phyloP scores from a whole-genome alignment of 1,139 yeast genomes.

The Scheffersomyces illinoinensis region DNA sequence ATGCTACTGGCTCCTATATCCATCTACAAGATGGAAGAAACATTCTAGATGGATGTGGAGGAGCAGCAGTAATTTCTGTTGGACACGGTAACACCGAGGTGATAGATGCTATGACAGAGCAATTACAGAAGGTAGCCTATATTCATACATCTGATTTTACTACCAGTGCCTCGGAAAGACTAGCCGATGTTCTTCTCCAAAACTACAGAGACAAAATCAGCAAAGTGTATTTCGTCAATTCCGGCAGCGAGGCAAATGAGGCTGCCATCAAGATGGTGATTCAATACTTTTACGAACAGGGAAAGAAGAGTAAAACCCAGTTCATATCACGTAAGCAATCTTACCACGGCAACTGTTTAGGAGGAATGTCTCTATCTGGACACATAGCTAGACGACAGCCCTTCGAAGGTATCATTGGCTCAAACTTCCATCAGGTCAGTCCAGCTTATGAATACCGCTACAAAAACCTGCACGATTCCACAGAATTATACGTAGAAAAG shows the following conservation, averaged over 20 bases:
- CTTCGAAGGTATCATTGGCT: slow-evolving; percentile 12
- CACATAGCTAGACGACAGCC: slow-evolving; percentile 13
- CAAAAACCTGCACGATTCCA: slow-evolving; percentile 12
- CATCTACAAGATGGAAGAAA: slow-evolving; percentile 12
- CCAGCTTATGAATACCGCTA: slow-evolving; percentile 14
- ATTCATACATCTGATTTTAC: slow-evolving; percentile 11
- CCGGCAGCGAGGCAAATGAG: slow-evolving; percentile 20
- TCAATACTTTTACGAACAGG: slow-evolving; percentile 18
- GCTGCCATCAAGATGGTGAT: slow-evolving; percentile 19
- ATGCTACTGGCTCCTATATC: slow-evolving; percentile 14
- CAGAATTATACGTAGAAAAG: slow-evolving; percentile 12
- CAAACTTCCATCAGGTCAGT: slow-evolving; percentile 15
- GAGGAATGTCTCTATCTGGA: slow-evolving; percentile 17
- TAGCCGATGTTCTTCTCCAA: slow-evolving; percentile 9
- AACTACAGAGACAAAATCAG: slow-evolving; percentile 13
- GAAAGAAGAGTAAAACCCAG: slow-evolving; percentile 13
- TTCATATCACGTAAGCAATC: slow-evolving; percentile 18
- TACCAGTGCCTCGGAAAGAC: slow-evolving; percentile 8
- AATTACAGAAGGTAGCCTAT: slow-evolving; percentile 13
- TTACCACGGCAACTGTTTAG: slow-evolving; percentile 22
- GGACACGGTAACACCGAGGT: slow-evolving; percentile 26
- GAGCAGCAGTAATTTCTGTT: slow-evolving; percentile 30
- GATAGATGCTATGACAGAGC: slow-evolving; percentile 17
- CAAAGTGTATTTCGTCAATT: slow-evolving; percentile 11
- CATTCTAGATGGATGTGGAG: slow-evolving; percentile 28